These are phyloP conservation scores for Solanum medicagineum DNA, from an alignment of 257 asterid species.

Conservation along the genomic window DNA sequence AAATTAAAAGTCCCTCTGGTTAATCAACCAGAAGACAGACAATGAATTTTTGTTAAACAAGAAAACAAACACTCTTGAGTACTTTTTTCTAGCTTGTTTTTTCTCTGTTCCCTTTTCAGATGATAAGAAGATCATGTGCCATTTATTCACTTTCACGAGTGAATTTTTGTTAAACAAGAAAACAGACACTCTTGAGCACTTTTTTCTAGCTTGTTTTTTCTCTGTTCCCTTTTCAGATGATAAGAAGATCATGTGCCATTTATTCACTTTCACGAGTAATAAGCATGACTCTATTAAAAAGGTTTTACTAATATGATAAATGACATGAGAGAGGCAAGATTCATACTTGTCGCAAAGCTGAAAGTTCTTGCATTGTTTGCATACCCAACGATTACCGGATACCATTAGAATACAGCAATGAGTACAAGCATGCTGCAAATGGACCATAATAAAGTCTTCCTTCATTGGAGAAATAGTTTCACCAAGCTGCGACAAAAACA, in stretches of 20 bases:
- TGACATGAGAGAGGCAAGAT: neutral
- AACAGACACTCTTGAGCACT: neutral
- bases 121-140: neutral
- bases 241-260: neutral
- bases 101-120: neutral
- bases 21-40: neutral
- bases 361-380: constrained; percentile 79
- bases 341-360: constrained; percentile 81
- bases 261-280: neutral
- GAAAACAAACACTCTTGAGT: neutral
- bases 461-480: constrained; percentile 90
- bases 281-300: neutral
- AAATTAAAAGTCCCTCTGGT: neutral
- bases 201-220: neutral
- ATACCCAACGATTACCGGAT: constrained; percentile 83
- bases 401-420: constrained; percentile 93
- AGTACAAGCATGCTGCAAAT: constrained; percentile 77
- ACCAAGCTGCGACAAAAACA: constrained; percentile 54
- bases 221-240: neutral
- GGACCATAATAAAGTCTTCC: constrained; percentile 99
- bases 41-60: neutral
- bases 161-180: too few species aligned
- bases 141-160: neutral
- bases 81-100: neutral
- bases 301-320: neutral